Percentiles rank a stretch among this genome's conserved stretches.
These are phyloP conservation scores for Wickerhamomyces subpelliculosus DNA, from an alignment of 805 yeast species.

Conservation along the genomic window DNA sequence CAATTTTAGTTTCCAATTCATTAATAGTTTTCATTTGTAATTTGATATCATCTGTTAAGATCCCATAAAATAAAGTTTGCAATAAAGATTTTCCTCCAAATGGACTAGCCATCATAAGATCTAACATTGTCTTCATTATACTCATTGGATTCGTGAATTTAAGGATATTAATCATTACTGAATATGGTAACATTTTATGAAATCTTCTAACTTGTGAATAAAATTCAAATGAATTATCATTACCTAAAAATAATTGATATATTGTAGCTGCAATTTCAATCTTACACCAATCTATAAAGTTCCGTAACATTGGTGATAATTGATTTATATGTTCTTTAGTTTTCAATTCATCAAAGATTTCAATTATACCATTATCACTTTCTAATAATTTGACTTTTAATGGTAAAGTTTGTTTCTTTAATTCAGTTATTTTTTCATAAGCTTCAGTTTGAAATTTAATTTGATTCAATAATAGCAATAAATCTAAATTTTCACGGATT, in stretches of 20 bases:
- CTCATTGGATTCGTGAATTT: constrained; percentile 83
- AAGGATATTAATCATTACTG: constrained; percentile 66
- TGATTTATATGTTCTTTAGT: constrained; percentile 42
- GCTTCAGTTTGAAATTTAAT: constrained; percentile 68
- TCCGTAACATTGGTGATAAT: constrained; percentile 57
- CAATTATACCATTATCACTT: constrained; percentile 46
- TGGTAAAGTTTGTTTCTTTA: constrained; percentile 51
- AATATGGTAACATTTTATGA: constrained; percentile 77
- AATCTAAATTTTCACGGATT: constrained; percentile 54
- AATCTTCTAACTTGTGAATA: constrained; percentile 63
- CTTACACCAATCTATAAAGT: constrained; percentile 76
- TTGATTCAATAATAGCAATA: constrained; percentile 54
- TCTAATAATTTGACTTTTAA: constrained; percentile 49
- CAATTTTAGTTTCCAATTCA: constrained; percentile 35
- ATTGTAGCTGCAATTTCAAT: constrained; percentile 80
- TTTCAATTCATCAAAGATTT: constrained; percentile 63
- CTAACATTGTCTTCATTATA: constrained; percentile 72
- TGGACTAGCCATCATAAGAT: constrained; percentile 75
- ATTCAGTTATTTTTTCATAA: constrained; percentile 43
- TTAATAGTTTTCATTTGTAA: constrained; percentile 49
- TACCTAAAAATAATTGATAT: constrained; percentile 73
- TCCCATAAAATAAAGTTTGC: constrained; percentile 67
- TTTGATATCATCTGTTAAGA: constrained; percentile 68
- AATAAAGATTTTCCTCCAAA: constrained; percentile 61
- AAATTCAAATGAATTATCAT: constrained; percentile 73